Conservation (phyloP, 2,329 filamentous ascomycete species). For the Penicillium sp. region DNA sequence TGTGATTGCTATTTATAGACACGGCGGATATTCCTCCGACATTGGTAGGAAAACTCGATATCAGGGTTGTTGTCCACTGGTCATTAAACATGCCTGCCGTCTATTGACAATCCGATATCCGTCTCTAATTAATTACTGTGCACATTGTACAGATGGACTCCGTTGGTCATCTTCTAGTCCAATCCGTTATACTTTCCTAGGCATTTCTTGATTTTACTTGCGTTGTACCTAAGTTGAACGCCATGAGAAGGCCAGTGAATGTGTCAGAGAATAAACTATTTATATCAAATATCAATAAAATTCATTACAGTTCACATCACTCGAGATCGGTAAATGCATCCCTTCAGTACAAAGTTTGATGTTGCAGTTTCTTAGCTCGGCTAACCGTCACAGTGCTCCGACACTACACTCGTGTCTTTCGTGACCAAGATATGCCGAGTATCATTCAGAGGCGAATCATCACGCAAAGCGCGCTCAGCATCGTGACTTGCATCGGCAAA, state of each 20-base stretch:
- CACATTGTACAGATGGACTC: not conserved
- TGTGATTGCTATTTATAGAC: too few species aligned
- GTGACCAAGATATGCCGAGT: not conserved
- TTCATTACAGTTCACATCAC: too few species aligned
- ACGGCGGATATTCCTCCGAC: too few species aligned
- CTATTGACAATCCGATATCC: not conserved
- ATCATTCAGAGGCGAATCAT: not conserved
- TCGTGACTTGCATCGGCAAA: not conserved
- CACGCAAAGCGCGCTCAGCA: not conserved
- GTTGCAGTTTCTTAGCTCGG: not conserved
- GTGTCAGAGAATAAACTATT: not conserved
- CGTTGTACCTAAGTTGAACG: too few species aligned
- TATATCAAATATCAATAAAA: too few species aligned
- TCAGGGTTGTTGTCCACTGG: too few species aligned
- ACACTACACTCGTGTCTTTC: conserved; percentile 4
- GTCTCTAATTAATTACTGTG: not conserved
- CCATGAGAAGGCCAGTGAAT: not conserved
- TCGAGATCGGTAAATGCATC: not conserved
- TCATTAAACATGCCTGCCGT: too few species aligned
- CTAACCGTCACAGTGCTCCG: not conserved
- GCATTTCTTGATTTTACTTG: not conserved
- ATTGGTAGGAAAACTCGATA: too few species aligned
- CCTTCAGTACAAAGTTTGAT: not conserved
- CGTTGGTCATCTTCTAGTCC: not conserved
- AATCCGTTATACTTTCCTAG: not conserved